phyloP scores from a whole-genome alignment of 768 basidiomycete species.

The Suillus subaureus region DNA sequence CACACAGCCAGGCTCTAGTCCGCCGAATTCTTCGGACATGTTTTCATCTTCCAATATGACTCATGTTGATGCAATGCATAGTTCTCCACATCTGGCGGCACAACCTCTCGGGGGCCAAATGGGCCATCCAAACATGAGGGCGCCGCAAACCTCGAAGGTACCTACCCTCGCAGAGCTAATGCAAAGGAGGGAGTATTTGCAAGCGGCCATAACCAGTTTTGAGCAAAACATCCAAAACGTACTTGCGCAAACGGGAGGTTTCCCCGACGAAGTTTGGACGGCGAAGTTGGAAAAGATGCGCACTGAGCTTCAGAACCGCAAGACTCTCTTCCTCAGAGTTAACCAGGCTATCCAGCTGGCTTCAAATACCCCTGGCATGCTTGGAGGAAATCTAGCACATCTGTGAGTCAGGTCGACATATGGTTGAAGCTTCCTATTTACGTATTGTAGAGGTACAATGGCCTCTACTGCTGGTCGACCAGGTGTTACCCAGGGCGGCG shows the following conservation, averaged over 20 bases:
- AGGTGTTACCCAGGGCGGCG: slow-evolving; percentile 22
- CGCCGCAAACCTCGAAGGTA: slow-evolving; percentile 17
- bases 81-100: slow-evolving; percentile 45
- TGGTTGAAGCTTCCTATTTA: slow-evolving; percentile 11
- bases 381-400: slow-evolving; percentile 28
- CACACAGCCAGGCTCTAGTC: slow-evolving; percentile 41
- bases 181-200: slow-evolving; percentile 22
- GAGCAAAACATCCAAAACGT: neutral
- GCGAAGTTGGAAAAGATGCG: slow-evolving; percentile 22
- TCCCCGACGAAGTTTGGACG: slow-evolving; percentile 19
- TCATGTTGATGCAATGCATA: slow-evolving; percentile 46
- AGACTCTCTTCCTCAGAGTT: slow-evolving; percentile 43
- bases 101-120: slow-evolving; percentile 25
- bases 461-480: slow-evolving; percentile 22
- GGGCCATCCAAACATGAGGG: slow-evolving; percentile 24
- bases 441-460: slow-evolving; percentile 21
- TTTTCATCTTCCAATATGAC: slow-evolving; percentile 50
- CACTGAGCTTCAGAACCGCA: slow-evolving; percentile 31
- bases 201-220: slow-evolving; percentile 15
- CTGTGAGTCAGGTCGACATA: slow-evolving; percentile 32
- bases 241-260: slow-evolving; percentile 16
- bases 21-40: slow-evolving; percentile 43
- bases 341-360: slow-evolving; percentile 30
- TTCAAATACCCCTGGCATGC: slow-evolving; percentile 17
- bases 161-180: slow-evolving; percentile 25